These are phyloP conservation scores for Saccharomyces hybrid DNA, from an alignment of 1,139 yeast genomes.

Conservation along the genomic window DNA sequence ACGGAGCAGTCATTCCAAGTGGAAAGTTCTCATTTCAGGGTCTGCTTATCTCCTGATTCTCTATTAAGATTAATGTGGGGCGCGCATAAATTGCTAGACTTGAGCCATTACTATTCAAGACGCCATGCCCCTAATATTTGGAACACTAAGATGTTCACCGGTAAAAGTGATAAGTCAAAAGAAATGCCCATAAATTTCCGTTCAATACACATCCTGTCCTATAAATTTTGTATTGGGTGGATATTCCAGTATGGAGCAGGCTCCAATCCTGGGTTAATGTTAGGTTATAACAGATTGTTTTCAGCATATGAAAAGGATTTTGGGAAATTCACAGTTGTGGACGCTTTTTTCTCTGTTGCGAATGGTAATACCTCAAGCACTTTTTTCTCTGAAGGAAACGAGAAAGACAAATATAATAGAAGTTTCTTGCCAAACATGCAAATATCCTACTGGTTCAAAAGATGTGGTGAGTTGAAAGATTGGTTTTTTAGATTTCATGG, in stretches of 20 bases:
- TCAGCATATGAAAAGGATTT: conserved; percentile 53
- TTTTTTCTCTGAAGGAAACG: conserved; percentile 45
- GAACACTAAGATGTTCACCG: conserved; percentile 6
- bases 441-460: conserved; percentile 43
- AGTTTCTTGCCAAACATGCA: conserved; percentile 66
- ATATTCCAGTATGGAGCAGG: conserved; percentile 42
- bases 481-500: conserved; percentile 48
- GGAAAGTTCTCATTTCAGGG: conserved; percentile 50
- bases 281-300: conserved; percentile 67
- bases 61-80: conserved; percentile 39
- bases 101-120: conserved; percentile 15
- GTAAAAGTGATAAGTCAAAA: neutral
- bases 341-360: conserved; percentile 60
- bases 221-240: conserved; percentile 74
- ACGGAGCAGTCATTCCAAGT: conserved; percentile 44
- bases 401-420: conserved; percentile 45
- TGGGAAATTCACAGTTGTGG: conserved; percentile 59
- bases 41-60: conserved; percentile 49
- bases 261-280: conserved; percentile 52
- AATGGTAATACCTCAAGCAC: conserved; percentile 48
- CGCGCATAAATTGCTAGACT: conserved; percentile 14
- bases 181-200: conserved; percentile 18
- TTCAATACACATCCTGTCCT: conserved; percentile 53
- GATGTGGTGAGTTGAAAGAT: conserved; percentile 32
- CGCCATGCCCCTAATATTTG: conserved; percentile 14